Evolutionary conservation across 257 asterid species (phyloP).

Genomic region (Solanum boliviense): DNA sequence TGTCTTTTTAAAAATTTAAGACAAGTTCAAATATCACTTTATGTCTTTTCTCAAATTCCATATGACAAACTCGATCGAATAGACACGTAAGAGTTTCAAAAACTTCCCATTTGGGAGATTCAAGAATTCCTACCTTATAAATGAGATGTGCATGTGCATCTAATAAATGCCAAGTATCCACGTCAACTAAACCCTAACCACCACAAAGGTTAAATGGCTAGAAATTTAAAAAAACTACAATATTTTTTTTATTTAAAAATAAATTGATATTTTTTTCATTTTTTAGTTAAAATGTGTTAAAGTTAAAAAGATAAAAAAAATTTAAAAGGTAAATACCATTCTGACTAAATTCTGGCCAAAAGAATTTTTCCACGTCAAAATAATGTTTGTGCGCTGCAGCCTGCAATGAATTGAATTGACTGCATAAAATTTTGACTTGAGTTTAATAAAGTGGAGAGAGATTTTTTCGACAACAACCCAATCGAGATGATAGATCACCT

Average conservation of each 20-base stretch:
- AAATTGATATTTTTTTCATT: too few species aligned
- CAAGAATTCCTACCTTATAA: not conserved
- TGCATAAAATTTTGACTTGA: not conserved
- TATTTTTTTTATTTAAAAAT: too few species aligned
- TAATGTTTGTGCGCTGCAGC: not conserved
- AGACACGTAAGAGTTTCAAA: too few species aligned
- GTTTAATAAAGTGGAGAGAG: not conserved
- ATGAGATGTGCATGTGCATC: constrained; percentile 9
- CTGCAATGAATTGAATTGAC: not conserved
- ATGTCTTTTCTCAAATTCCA: too few species aligned
- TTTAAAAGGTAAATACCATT: too few species aligned
- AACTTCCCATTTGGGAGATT: not conserved
- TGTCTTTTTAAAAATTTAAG: too few species aligned
- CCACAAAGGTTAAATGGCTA: not conserved
- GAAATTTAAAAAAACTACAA: too few species aligned
- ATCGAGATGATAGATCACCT: too few species aligned
- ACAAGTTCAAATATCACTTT: fast-evolving
- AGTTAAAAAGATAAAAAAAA: too few species aligned
- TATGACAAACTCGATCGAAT: not conserved
- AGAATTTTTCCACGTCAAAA: not conserved
- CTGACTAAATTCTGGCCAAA: too few species aligned
- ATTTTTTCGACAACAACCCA: fast-evolving
- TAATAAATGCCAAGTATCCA: not conserved
- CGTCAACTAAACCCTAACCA: not conserved
- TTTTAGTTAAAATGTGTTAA: too few species aligned